Base-by-base conservation (phyloP, 805 yeast species). In the Kurtzmaniella fragi region DNA sequence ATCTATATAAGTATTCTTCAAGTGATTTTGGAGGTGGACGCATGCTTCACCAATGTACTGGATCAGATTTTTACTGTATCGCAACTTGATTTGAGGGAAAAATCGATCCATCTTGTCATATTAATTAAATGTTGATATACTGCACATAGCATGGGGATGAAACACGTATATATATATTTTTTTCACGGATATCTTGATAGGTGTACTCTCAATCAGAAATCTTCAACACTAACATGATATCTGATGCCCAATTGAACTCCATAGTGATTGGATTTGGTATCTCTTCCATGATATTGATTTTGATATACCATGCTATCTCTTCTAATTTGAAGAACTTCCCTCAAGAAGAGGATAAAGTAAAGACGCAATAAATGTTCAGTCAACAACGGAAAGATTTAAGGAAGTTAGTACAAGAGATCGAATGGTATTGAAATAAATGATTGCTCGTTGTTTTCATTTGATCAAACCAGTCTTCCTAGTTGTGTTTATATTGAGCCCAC, bases 251-350 rank as follows among this genome's bases (percentile, higher is more conserved):
- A 61, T 74, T 90, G 57, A 78, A 89, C 59, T 64, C 76, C 35
- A 65, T 87, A 33, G 95, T 86, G 37, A 72, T 86, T 34, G 61
- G 78, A 10, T 82, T 84, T 48, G 97, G 96, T 4, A 59, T 88
- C 40, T 56, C 77, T 5, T 79, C 93, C 45, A 73, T 88, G 59
- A 72, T 78, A 2, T 70, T 90, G 49, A 84, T 89, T 29, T 62
- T 85, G 33, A 66, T 82, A 3, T 90, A 83, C 62, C 93, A 88
- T 47, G 73, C 81, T 27, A 69, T 82, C 27, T 61, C 75, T 32
- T 73, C 84, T 17, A 79, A 79, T 42, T 48, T 57, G 36, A 59
- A 57, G 33, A 46, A 42, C 17, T 20, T 20, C 8, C 25, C 25
- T 20, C 25, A 20, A 20, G 25, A 20, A 20, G 8, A 20, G 25